A percentile compares a stretch with the other conserved stretches of the same genome.
phyloP scores from a whole-genome alignment of 495 filamentous ascomycete genomes.

The Xylaria castorea region DNA sequence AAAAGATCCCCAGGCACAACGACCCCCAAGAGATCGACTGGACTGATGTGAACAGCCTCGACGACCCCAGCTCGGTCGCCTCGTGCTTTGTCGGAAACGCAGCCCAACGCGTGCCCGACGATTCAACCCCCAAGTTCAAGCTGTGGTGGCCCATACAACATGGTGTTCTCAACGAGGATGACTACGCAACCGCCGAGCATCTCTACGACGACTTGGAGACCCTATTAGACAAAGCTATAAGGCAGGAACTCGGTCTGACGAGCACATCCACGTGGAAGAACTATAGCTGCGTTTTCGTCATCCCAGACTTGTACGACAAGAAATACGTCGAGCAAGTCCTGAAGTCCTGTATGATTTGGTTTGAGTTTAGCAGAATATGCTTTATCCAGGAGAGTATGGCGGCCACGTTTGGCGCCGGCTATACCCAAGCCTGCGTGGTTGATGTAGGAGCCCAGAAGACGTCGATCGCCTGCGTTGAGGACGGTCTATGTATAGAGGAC shows the following conservation, averaged over 20 bases:
- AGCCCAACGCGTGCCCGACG: conserved; percentile 84
- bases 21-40: conserved; percentile 92
- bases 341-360: conserved; percentile 84
- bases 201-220: conserved; percentile 84
- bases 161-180: conserved; percentile 88
- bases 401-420: conserved; percentile 95
- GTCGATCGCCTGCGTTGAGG: conserved; percentile 95
- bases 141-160: conserved; percentile 89
- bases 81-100: conserved; percentile 81
- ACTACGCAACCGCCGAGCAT: conserved; percentile 77
- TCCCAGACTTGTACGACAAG: conserved; percentile 96
- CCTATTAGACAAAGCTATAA: conserved; percentile 85
- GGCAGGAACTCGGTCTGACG: conserved; percentile 77
- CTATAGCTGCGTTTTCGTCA: conserved; percentile 92
- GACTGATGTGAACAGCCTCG: conserved; percentile 76
- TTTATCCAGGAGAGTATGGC: conserved; percentile 96
- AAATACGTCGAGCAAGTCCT: conserved; percentile 83
- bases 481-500: conserved; percentile 92
- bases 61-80: conserved; percentile 60
- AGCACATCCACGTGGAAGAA: conserved; percentile 82
- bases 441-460: conserved; percentile 98
- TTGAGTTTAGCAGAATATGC: conserved; percentile 84
- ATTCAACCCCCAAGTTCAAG: conserved; percentile 88
- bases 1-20: conserved; percentile 90
- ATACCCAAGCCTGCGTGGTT: conserved; percentile 89